phyloP scores from a whole-genome alignment of 768 basidiomycete genomes.

The Hygrocybe coccinea region DNA sequence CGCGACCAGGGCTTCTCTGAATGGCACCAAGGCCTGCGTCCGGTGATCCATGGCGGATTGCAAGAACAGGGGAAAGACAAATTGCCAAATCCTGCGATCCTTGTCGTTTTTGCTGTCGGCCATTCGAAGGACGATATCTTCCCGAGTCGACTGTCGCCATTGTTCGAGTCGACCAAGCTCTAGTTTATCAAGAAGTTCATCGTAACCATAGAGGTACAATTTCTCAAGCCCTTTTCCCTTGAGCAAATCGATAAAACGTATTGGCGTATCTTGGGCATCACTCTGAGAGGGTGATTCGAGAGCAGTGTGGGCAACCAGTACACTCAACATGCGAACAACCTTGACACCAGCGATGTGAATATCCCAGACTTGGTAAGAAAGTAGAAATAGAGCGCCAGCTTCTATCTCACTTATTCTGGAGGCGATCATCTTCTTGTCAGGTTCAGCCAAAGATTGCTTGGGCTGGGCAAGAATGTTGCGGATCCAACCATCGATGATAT shows the following conservation, averaged over 20 bases:
- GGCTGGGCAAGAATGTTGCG: conserved; percentile 40
- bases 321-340: conserved; percentile 54
- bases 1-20: conserved; percentile 65
- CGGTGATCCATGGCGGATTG: conserved; percentile 49
- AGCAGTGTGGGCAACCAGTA: conserved; percentile 43
- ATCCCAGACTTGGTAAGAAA: conserved; percentile 49
- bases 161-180: conserved; percentile 60
- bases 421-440: conserved; percentile 35
- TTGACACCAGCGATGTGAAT: conserved; percentile 61
- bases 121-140: conserved; percentile 59
- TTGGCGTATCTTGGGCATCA: conserved; percentile 22
- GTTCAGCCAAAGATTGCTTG: conserved; percentile 37
- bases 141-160: conserved; percentile 55
- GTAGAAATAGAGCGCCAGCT: conserved; percentile 68
- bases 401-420: conserved; percentile 59
- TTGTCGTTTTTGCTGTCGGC: conserved; percentile 65
- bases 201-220: conserved; percentile 54
- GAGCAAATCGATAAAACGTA: conserved; percentile 49
- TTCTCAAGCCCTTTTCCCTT: conserved; percentile 45
- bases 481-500: conserved; percentile 67
- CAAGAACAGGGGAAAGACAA: conserved; percentile 63
- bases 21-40: conserved; percentile 40
- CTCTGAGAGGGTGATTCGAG: conserved; percentile 25
- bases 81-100: conserved; percentile 72
- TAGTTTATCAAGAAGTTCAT: conserved; percentile 58